Base-by-base conservation (phyloP, 2,329 filamentous ascomycete genomes). In the Exophiala dermatitidis region DNA sequence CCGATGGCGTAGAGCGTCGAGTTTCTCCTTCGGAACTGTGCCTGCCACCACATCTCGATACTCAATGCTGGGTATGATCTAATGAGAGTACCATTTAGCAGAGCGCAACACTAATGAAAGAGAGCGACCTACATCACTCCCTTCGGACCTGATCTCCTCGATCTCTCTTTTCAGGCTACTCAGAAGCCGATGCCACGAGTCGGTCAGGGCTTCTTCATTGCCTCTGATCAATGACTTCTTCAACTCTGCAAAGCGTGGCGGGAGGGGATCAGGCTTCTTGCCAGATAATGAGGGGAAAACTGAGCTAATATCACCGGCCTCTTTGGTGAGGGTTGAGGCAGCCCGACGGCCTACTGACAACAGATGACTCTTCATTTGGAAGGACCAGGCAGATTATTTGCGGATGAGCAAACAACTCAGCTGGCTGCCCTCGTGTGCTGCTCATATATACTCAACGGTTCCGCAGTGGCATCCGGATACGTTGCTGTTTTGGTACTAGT, bases 1-100 rank as follows among this genome's bases (percentile, higher is more conserved):
- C 1, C 83, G 74, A 60, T 82, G 80, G 54, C 72, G 69, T 32
- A 87, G 77, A 56, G 83, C 81, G 1, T 70, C 72, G 36, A 71
- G 49, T 10, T 67, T 63, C 1, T 64, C 52, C 3, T 68, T 63
- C 0, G 70, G 60, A 3, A 73, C 60, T 4, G 64, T 68, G 7
- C 69, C 68, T 29, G 67, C 63, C 1, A 68, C 54, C n/a, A 75
- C 54, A 48, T 75, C 69, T 4, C 61, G 53, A 52, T 71, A 75
- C 3, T 69, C 61, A 29, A 76, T 65, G 6, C 70, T 70, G 0
- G 73, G 72, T 32, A 75, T 71, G 30, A 72, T 67, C 67, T 71
- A 50, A 31, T 29, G 33, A 42, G 26, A 8, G n/a, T 12, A 12
- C 47, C 40, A 30, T n/a, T 42, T 37, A 19, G 12, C 9, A 5